A percentile compares a stretch with the other conserved stretches of the same genome.
Conservation (phyloP, 495 filamentous ascomycete species). For the Pseudomonodictys pantanalensis region DNA sequence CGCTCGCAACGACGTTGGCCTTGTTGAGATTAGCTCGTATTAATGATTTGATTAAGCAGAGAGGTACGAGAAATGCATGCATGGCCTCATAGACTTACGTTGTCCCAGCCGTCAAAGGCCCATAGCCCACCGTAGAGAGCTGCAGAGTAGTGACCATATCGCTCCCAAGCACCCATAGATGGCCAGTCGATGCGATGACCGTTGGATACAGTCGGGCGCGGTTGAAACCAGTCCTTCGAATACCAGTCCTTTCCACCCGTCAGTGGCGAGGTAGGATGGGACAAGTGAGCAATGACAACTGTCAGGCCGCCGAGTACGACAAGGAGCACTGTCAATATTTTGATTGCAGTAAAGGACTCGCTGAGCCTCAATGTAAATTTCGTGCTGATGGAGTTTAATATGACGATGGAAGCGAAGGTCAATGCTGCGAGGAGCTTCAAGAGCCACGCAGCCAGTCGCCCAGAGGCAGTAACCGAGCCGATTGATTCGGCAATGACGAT, state of each 20-base stretch:
- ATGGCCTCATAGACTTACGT: constrained; percentile 34
- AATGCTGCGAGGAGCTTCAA: constrained; percentile 37
- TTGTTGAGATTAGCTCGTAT: constrained; percentile 6
- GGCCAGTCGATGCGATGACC: constrained; percentile 11
- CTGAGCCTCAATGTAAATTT: constrained; percentile 24
- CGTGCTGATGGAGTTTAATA: constrained; percentile 25
- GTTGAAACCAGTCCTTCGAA: constrained; percentile 22
- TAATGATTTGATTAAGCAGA: background rate
- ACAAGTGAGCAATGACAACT: constrained; percentile 17
- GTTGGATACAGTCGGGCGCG: constrained; percentile 8
- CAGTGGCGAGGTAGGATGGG: constrained; percentile 11
- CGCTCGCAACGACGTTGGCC: constrained; percentile 40
- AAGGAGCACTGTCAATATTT: constrained; percentile 18
- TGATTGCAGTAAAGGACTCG: constrained; percentile 26
- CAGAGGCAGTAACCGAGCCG: constrained; percentile 9
- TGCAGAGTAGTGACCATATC: constrained; percentile 17
- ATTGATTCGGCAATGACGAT: constrained; percentile 43
- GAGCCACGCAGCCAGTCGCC: constrained; percentile 13
- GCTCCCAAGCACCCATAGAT: constrained; percentile 17
- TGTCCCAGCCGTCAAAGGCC: constrained; percentile 40
- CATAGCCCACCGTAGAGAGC: constrained; percentile 31
- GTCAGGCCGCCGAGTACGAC: constrained; percentile 10
- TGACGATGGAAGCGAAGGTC: constrained; percentile 35
- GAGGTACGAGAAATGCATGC: too few relatives aligned
- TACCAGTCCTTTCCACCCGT: constrained; percentile 25